Conservation (phyloP, 179 eudicot genomes). For the Vitellaria paradoxa region DNA sequence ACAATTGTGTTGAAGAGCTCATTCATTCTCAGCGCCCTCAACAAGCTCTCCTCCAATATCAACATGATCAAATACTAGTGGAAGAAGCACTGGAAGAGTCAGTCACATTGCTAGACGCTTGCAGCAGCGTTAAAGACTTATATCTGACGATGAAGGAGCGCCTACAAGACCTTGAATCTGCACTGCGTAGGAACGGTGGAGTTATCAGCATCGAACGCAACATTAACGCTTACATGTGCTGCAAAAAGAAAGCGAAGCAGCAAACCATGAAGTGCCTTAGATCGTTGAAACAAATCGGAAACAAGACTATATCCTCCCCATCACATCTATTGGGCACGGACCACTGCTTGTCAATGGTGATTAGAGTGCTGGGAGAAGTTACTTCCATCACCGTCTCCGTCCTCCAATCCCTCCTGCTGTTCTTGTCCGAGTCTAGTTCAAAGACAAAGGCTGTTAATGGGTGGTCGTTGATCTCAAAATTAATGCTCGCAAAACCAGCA, state of each 20-base stretch:
- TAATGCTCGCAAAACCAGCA: slow-evolving; percentile 21
- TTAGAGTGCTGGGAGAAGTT: slow-evolving; percentile 30
- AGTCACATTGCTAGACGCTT: slow-evolving; percentile 22
- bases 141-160: slow-evolving; percentile 17
- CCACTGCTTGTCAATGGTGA: slow-evolving; percentile 18
- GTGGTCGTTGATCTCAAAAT: slow-evolving; percentile 41
- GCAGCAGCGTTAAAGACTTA: slow-evolving; percentile 20
- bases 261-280: slow-evolving; percentile 31
- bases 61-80: slow-evolving; percentile 13
- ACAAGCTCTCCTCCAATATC: slow-evolving; percentile 29
- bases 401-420: slow-evolving; percentile 28
- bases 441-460: slow-evolving; percentile 24
- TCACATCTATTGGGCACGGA: slow-evolving; percentile 11
- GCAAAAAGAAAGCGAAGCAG: slow-evolving; percentile 37
- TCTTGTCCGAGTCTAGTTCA: slow-evolving; percentile 27
- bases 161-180: slow-evolving; percentile 24
- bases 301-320: slow-evolving; percentile 7
- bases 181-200: slow-evolving; percentile 23
- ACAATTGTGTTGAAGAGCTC: slow-evolving; percentile 43
- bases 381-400: slow-evolving; percentile 23
- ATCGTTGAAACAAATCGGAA: slow-evolving; percentile 35
- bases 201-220: slow-evolving; percentile 21
- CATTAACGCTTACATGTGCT: slow-evolving; percentile 22
- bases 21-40: slow-evolving; percentile 28
- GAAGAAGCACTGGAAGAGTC: slow-evolving; percentile 30